Evolutionary conservation across 1,139 yeast genomes (phyloP).

Genomic region (Taiozyma sp.): DNA sequence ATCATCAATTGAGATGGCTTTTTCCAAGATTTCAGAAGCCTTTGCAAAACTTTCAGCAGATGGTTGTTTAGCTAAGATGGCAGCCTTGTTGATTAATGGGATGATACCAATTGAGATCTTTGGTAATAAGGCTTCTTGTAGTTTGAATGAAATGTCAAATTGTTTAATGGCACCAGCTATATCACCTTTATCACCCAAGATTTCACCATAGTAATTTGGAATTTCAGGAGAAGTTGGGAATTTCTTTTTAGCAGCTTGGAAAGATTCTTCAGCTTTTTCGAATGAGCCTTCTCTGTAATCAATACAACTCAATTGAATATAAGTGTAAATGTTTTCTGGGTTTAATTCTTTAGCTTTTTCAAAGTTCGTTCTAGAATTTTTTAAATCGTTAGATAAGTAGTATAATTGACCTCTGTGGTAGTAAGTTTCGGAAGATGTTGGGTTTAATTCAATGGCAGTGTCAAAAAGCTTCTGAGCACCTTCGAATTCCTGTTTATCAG

Average conservation of each 20-base stretch:
- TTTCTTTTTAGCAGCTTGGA: constrained; percentile 66
- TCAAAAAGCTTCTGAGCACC: constrained; percentile 58
- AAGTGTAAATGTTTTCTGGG: constrained; percentile 75
- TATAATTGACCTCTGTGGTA: constrained; percentile 94
- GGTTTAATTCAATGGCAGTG: constrained; percentile 65
- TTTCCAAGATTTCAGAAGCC: constrained; percentile 64
- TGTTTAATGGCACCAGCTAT: constrained; percentile 70
- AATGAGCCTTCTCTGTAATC: constrained; percentile 76
- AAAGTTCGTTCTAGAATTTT: constrained; percentile 71
- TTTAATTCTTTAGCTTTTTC: constrained; percentile 71
- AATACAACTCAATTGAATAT: constrained; percentile 90
- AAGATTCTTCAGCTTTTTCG: constrained; percentile 58
- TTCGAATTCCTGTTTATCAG: constrained; percentile 64
- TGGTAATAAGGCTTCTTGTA: constrained; percentile 48
- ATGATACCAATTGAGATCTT: constrained; percentile 73
- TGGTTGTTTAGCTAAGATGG: constrained; percentile 60
- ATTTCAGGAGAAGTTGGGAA: constrained; percentile 90
- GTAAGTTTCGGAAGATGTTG: constrained; percentile 72
- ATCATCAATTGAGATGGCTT: constrained; percentile 83
- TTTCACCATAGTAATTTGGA: constrained; percentile 94
- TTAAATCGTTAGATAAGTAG: constrained; percentile 74
- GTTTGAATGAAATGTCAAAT: constrained; percentile 81
- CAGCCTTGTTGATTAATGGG: constrained; percentile 88
- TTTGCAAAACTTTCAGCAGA: constrained; percentile 47
- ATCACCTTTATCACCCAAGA: constrained; percentile 79